Base-by-base conservation (phyloP, 345 rosid species). In the Nasturtium officinale region DNA sequence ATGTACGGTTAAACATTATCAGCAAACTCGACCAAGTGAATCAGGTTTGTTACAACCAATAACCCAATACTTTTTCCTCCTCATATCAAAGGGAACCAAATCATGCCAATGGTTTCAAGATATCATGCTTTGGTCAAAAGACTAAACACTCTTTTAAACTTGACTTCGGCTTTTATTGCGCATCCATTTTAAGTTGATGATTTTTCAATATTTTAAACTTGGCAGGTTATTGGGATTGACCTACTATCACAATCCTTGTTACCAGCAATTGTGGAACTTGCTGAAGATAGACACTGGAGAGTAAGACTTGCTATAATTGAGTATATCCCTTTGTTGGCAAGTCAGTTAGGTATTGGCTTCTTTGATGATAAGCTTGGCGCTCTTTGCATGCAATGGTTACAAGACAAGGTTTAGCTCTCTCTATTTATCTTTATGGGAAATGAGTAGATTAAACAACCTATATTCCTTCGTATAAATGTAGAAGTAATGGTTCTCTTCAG, bases 21-120 rank as follows among this genome's bases (percentile, higher is more conserved):
- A 89, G 98, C 96, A 94, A 94, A 87, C 97, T 94, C 51, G 98
- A 94, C 83, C 96, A 94, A 91, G 98, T 91, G 77, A 94, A 94
- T 77, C 97, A 94, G 98, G 98, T 94, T 72, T 74, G 87, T 58
- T 59, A 37, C 20, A 8, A 46, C 48, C n/a, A n/a, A n/a, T n/a
- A n/a, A n/a, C n/a, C n/a, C n/a, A n/a, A n/a, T n/a, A n/a, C n/a
- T n/a, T n/a, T n/a, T n/a, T n/a, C n/a, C n/a, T n/a, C n/a, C n/a
- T n/a, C n/a, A n/a, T n/a, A n/a, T n/a, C n/a, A n/a, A n/a, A n/a
- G n/a, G n/a, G n/a, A n/a, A n/a, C n/a, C n/a, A n/a, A n/a, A n/a
- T n/a, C n/a, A n/a, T n/a, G n/a, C n/a, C n/a, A n/a, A n/a, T n/a
- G n/a, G n/a, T n/a, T n/a, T n/a, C n/a, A n/a, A n/a, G n/a, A n/a